These are phyloP conservation scores for Apiospora phragmitis DNA, from an alignment of 2,329 filamentous ascomycete species.

Conservation along the genomic window DNA sequence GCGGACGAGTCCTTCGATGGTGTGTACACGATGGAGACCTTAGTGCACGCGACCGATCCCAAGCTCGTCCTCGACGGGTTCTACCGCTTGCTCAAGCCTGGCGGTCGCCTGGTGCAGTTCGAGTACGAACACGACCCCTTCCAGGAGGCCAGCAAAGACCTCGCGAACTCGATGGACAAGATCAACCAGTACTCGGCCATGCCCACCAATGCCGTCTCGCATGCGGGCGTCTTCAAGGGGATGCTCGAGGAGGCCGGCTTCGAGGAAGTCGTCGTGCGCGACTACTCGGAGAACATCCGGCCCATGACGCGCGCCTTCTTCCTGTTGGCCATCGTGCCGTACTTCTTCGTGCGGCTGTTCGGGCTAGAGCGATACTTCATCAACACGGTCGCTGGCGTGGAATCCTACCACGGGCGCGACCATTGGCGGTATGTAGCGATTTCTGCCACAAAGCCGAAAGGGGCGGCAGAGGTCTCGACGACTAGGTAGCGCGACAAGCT, in stretches of 20 bases:
- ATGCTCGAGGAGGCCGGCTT: constrained; percentile 47
- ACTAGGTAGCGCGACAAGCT: not conserved
- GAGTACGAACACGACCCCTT: constrained; percentile 46
- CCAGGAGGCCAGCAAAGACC: constrained; percentile 29
- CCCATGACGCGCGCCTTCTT: constrained; percentile 51
- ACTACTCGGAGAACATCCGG: constrained; percentile 46
- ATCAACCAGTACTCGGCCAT: constrained; percentile 46
- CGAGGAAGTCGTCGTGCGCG: constrained; percentile 41
- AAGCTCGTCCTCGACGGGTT: constrained; percentile 45
- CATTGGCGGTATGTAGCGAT: constrained; percentile 38
- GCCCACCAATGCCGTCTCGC: constrained; percentile 42
- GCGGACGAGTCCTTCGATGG: constrained; percentile 44
- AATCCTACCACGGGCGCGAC: constrained; percentile 33
- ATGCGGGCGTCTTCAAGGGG: constrained; percentile 38
- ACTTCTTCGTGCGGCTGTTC: constrained; percentile 43
- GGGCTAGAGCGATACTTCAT: constrained; percentile 46
- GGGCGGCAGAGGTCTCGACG: constrained; percentile 19
- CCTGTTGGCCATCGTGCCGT: constrained; percentile 46
- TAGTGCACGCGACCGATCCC: constrained; percentile 53
- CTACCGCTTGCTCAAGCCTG: constrained; percentile 46
- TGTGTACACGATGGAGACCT: constrained; percentile 57
- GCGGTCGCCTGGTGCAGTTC: constrained; percentile 45
- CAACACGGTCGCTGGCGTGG: constrained; percentile 47
- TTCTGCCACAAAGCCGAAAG: constrained; percentile 36
- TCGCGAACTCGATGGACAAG: constrained; percentile 28